Base-by-base conservation (phyloP, 768 basidiomycete species). In the Boletus tylopilopsis region DNA sequence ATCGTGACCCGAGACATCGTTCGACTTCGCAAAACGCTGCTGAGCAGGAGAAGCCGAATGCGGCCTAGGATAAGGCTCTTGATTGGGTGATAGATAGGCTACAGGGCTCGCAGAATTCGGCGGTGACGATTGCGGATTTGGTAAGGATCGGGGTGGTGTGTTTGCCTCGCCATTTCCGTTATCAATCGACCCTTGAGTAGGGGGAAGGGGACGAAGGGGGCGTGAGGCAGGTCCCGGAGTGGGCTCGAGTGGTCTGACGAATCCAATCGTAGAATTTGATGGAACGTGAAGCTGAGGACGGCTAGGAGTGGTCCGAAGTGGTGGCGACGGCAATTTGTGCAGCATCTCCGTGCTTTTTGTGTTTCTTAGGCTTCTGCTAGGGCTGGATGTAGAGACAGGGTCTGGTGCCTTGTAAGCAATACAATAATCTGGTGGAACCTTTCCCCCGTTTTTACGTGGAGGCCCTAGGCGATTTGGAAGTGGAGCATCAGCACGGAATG, bases 1-100 rank as follows among this genome's bases (percentile, higher is more conserved):
- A 24, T 69, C 66, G 7, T 57, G 50, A n/a, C 43, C 18, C 4
- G 46, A 21, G 16, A 27, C 6, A 5, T 69, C 66, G 13, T 44
- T 54, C 8, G 53, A 39, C 37, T 38, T 45, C 30, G 64, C 58
- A 37, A 64, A 60, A 12, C 68, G 68, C 12, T 60, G 68, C 39
- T 68, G 67, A 29, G 64, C 67, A 27, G 66, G 66, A 35, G 66
- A 69, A 16, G 84, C 81, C 27, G 86, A 87, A 42, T 75, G 80
- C 2, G 86, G 82, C 32, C 85, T 77, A 18, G 79, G 75, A 58
- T 75, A 78, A 2, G 83, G 81, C 1, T 87, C 85, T 43, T 75
- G 72, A 47, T 61, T 71, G 6, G 80, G 74, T 15, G 78, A 76
- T 46, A 74, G 64, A 43, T 69, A 68, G 6, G 64, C 37, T 19